Evolutionary conservation across 345 rosid species (phyloP).

Genomic region (Excoecaria agallocha): DNA sequence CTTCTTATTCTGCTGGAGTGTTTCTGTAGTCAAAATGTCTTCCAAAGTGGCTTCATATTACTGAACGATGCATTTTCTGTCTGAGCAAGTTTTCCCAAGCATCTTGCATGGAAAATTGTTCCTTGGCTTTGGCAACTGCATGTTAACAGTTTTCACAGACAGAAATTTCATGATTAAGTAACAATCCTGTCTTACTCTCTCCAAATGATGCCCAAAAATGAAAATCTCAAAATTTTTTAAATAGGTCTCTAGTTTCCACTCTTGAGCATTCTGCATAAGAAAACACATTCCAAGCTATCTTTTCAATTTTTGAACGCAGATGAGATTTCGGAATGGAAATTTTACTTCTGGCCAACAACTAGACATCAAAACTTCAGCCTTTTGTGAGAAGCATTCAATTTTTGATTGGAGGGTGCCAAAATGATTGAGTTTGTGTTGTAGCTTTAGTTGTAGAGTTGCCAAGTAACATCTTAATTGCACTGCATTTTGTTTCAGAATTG

Average conservation of each 20-base stretch:
- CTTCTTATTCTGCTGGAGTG: not conserved
- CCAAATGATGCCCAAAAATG: not conserved
- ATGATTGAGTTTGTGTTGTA: not conserved
- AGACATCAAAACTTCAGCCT: not conserved
- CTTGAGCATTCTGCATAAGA: not conserved
- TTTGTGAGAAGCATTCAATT: not conserved
- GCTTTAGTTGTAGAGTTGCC: not conserved
- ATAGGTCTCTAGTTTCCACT: not conserved
- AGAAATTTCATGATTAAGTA: too few relatives aligned
- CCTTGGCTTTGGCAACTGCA: not conserved
- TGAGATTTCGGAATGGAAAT: not conserved
- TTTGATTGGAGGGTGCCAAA: not conserved
- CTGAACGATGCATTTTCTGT: not conserved
- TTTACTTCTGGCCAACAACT: not conserved
- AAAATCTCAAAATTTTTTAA: not conserved
- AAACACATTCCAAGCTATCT: not conserved
- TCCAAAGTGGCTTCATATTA: not conserved
- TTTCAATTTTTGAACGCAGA: not conserved
- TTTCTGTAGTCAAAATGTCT: not conserved
- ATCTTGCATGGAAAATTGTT: not conserved
- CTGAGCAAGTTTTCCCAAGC: too few relatives aligned
- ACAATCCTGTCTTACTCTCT: too few relatives aligned
- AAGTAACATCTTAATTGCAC: not conserved
- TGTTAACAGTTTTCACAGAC: not conserved
- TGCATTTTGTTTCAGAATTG: constrained; percentile 57